These are phyloP conservation scores for Boletus sp. DNA, from an alignment of 768 basidiomycete genomes.

Conservation along the genomic window DNA sequence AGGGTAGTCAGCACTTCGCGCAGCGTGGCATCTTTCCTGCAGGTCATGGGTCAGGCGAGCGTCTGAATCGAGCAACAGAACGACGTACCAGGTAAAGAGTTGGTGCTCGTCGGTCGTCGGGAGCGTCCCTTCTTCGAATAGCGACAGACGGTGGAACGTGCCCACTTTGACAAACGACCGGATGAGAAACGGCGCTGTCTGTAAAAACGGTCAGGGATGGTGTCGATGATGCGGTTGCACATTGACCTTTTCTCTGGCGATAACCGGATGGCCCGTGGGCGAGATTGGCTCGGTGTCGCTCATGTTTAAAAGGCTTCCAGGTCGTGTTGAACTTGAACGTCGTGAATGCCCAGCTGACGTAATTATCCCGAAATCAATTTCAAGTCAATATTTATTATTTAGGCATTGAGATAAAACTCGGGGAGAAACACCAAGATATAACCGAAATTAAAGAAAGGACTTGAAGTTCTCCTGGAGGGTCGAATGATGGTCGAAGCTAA, in stretches of 20 bases:
- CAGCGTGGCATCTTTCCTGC: constrained; percentile 80
- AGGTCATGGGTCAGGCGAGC: neutral
- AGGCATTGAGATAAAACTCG: too few relatives aligned
- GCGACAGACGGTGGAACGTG: constrained; percentile 64
- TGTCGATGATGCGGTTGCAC: fast-evolving
- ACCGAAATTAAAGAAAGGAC: too few relatives aligned
- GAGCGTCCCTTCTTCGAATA: constrained; percentile 75
- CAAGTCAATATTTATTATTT: too few relatives aligned
- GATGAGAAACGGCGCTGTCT: constrained; percentile 82
- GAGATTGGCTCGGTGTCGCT: constrained; percentile 41
- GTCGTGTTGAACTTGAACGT: neutral
- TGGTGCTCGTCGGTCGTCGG: constrained; percentile 82
- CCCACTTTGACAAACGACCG: constrained; percentile 82
- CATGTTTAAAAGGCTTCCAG: constrained; percentile 10
- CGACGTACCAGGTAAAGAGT: constrained; percentile 69
- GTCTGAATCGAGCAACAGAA: neutral
- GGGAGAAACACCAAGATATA: too few relatives aligned
- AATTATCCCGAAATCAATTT: neutral
- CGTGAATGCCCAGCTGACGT: neutral
- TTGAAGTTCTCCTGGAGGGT: too few relatives aligned
- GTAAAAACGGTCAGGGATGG: neutral
- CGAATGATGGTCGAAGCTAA: too few relatives aligned
- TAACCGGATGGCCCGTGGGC: constrained; percentile 43
- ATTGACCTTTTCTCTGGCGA: constrained; percentile 58
- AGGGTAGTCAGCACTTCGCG: constrained; percentile 76